phyloP scores from a whole-genome alignment of 495 filamentous ascomycete genomes.

The Podospora fimiseda region DNA sequence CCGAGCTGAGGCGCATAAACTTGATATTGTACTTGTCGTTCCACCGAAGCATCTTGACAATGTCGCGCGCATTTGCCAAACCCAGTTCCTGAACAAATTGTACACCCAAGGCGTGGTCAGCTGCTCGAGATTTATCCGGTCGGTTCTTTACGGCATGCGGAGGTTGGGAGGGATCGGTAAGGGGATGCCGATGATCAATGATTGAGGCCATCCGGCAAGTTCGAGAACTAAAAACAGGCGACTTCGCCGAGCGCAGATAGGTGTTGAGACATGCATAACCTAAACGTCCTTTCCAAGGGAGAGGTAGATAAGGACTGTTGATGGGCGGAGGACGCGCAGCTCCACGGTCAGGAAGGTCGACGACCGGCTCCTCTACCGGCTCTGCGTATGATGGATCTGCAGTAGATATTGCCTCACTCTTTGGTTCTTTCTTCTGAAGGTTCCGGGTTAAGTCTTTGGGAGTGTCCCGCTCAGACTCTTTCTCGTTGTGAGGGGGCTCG shows the following conservation, averaged over 20 bases:
- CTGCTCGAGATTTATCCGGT: constrained; percentile 62
- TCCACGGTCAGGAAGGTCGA: constrained; percentile 40
- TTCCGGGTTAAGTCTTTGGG: background rate
- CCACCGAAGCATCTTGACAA: constrained; percentile 83
- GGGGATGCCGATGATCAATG: constrained; percentile 77
- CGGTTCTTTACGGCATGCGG: constrained; percentile 76
- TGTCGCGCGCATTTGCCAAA: constrained; percentile 74
- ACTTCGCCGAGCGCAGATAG: constrained; percentile 79
- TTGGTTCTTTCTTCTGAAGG: constrained; percentile 5
- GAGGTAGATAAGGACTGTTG: constrained; percentile 77
- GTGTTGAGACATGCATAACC: constrained; percentile 93
- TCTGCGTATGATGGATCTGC: background rate
- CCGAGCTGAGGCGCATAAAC: constrained; percentile 85
- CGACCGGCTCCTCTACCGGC: constrained; percentile 23
- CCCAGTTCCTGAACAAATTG: constrained; percentile 71
- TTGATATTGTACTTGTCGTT: constrained; percentile 91
- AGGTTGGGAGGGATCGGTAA: constrained; percentile 65
- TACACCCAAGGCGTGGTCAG: constrained; percentile 54
- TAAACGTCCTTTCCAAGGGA: constrained; percentile 89
- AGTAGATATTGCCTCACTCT: background rate
- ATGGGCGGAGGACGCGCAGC: constrained; percentile 62
- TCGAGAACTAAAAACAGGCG: constrained; percentile 82
- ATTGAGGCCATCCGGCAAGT: constrained; percentile 91
- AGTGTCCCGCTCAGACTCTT: background rate
- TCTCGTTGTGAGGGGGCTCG: background rate